Conservation (phyloP, 208 protist species). For the Angomonas deanei region DNA sequence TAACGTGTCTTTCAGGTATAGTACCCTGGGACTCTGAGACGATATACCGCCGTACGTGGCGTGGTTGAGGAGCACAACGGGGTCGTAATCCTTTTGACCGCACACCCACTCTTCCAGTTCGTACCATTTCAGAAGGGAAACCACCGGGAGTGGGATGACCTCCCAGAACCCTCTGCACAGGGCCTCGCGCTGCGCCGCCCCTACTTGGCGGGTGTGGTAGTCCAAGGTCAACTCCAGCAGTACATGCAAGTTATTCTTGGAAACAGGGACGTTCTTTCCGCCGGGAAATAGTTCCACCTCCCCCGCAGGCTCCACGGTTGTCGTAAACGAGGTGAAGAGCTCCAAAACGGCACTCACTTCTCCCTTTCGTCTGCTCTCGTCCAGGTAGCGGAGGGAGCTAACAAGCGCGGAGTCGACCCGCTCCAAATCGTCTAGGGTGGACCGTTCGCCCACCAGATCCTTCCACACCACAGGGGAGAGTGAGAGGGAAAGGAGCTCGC, state of each 20-base stretch:
- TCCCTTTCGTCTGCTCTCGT: not conserved
- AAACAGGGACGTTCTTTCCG: slow-evolving; percentile 54
- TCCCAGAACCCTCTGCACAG: slow-evolving; percentile 81
- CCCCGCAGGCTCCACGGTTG: slow-evolving; percentile 38
- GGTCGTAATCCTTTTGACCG: slow-evolving; percentile 86
- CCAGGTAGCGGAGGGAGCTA: slow-evolving; percentile 61
- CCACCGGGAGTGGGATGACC: slow-evolving; percentile 66
- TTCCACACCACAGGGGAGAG: slow-evolving; percentile 91
- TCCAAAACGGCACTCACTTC: slow-evolving; percentile 7
- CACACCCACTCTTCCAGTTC: slow-evolving; percentile 90
- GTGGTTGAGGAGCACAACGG: slow-evolving; percentile 73
- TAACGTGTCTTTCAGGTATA: slow-evolving; percentile 77
- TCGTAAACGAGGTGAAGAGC: slow-evolving; percentile 55
- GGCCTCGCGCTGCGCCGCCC: slow-evolving; percentile 41
- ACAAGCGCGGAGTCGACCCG: slow-evolving; percentile 43
- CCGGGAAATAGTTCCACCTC: slow-evolving; percentile 53
- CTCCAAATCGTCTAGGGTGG: slow-evolving; percentile 46
- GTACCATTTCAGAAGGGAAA: slow-evolving; percentile 81
- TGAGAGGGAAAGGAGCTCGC: slow-evolving; percentile 89
- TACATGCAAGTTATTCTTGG: slow-evolving; percentile 40
- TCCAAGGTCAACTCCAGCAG: slow-evolving; percentile 52
- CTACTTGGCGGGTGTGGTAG: slow-evolving; percentile 14
- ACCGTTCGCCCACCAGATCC: slow-evolving; percentile 61
- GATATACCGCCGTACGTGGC: slow-evolving; percentile 66
- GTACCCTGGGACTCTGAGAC: slow-evolving; percentile 46